A percentile compares a stretch with the other conserved stretches of the same genome.
These are phyloP conservation scores for Solanum pimpinellifolium DNA, from an alignment of 257 asterid species.

Conservation along the genomic window DNA sequence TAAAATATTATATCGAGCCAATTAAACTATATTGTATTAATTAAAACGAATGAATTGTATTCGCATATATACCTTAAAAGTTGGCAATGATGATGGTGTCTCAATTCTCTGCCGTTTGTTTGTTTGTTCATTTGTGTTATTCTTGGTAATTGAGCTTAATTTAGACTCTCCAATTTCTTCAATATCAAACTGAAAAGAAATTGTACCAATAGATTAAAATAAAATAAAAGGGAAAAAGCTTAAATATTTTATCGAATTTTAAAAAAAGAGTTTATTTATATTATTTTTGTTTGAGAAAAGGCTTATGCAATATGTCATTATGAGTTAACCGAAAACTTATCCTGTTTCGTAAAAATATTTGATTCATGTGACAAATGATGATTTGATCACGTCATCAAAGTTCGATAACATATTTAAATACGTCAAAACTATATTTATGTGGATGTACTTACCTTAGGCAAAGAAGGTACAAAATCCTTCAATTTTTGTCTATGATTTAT, in stretches of 20 bases:
- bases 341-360: too few species aligned
- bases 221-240: too few species aligned
- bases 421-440: not conserved
- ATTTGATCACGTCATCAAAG: not conserved
- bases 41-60: too few species aligned
- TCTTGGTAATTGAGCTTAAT: not conserved
- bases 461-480: slow-evolving; percentile 3
- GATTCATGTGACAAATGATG: too few species aligned
- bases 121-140: not conserved
- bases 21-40: too few species aligned
- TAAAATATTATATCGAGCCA: too few species aligned
- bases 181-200: not conserved
- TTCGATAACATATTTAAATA: not conserved
- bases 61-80: not conserved
- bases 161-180: not conserved
- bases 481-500: slow-evolving; percentile 10
- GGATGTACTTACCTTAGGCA: slow-evolving; percentile 19
- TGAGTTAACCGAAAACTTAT: not conserved
- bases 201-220: not conserved
- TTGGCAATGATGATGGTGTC: not conserved
- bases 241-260: too few species aligned
- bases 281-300: too few species aligned
- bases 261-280: too few species aligned
- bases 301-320: too few species aligned
- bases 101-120: not conserved